phyloP scores from a whole-genome alignment of 2,329 filamentous ascomycete species.

The Dothideomycetidae sp. region DNA sequence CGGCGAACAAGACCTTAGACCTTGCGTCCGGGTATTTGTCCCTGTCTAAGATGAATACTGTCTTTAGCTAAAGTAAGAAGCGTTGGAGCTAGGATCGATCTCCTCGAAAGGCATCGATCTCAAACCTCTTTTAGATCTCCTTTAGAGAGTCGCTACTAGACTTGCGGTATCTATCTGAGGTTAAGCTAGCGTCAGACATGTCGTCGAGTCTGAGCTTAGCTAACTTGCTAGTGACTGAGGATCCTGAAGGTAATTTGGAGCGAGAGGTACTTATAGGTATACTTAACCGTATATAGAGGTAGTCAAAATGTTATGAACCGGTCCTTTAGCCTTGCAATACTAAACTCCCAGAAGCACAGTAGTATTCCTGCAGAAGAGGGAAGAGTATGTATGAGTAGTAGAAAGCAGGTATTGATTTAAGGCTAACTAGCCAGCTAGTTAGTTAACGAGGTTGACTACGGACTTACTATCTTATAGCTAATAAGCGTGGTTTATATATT shows the following conservation, averaged over 20 bases:
- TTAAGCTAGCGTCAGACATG: constrained; percentile 1
- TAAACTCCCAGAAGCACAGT: too few relatives aligned
- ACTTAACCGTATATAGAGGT: constrained; percentile 5
- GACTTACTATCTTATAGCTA: too few relatives aligned
- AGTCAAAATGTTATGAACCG: constrained; percentile 8
- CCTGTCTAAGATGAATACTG: background rate
- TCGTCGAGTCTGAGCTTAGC: background rate
- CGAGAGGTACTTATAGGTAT: constrained; percentile 5
- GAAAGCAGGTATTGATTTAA: too few relatives aligned
- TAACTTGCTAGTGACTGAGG: constrained; percentile 2
- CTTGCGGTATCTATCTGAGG: background rate
- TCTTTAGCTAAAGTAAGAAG: background rate
- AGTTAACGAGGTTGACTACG: too few relatives aligned
- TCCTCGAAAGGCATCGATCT: background rate
- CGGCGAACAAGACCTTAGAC: background rate
- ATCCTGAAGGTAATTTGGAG: constrained; percentile 2
- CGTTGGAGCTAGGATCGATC: background rate
- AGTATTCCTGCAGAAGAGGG: too few relatives aligned
- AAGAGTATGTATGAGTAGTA: too few relatives aligned
- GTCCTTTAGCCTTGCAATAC: too few relatives aligned
- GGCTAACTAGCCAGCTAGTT: too few relatives aligned
- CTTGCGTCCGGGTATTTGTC: background rate
- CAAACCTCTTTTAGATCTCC: background rate
- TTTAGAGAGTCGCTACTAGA: background rate
- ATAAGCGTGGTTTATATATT: too few relatives aligned